Evolutionary conservation across 2,329 filamentous ascomycete genomes (phyloP), one percentile per base, ranked within the genome.

Genomic region (Tolypocladium sp.): DNA sequence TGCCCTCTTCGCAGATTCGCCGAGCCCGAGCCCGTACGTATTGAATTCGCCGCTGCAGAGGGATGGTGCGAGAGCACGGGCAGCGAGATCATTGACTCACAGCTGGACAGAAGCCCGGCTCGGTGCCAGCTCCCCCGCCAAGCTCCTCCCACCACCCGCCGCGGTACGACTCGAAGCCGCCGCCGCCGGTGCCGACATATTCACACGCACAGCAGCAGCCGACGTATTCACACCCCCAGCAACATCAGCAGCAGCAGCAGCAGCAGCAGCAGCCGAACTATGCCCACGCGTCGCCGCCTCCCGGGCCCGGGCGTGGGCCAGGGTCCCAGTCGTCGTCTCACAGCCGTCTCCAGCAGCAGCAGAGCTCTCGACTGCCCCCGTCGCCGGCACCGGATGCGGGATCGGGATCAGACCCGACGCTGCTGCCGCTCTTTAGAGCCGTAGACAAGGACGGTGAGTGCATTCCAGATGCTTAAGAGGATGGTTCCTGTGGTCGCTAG

Each of bases 381-480:
- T 85, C 86, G 65, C 82, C 91, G 62, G 75, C 82, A 63, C 77
- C 79, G 68, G 73, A 77, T 65, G 68, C 80, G 35, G 67, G 79
- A 20, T 73, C 70, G 38, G 76, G 77, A 55, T 82, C 86, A 57
- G 88, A 92, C 69, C 82, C 87, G n/a, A 87, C 85, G 1, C 81
- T 99, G 22, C 85, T 91, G 71, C 90, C 90, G 4, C 79, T 97
- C 33, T 99, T 97, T 77, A 83, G 90, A 61, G 91, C 92, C 1
- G 93, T 97, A 17, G 95, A 99, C 75, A 92, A 91, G 70, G 83
- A 91, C 74, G 82, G 89, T 89, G 77, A 66, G 78, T 74, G 17
- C 10, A 13, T 13, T n/a, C 30, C 4, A 6, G 17, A 2, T 27
- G 15, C 17, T 33, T 7, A 1, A 42, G 17, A 33, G 46, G 27